Base-by-base conservation (phyloP, 108 stramenopile genomes). In the Cyclotella choctawhatcheeana region DNA sequence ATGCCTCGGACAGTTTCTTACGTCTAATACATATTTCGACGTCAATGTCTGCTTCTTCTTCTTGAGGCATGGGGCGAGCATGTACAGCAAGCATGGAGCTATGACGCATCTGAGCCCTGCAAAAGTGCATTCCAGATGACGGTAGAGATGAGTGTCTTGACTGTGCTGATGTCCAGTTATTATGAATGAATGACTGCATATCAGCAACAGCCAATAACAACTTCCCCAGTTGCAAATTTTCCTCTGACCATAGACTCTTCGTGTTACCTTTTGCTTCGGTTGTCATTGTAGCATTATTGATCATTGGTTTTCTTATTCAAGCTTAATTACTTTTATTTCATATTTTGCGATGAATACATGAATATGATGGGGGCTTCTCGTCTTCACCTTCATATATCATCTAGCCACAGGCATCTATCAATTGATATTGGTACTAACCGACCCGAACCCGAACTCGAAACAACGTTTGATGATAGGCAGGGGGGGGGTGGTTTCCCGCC, bases 1-100 rank as follows among this genome's bases (percentile, higher is more conserved):
- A 79, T 8, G 77, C 77, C 25, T 51, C 56, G 3, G 69, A 65
- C 26, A 71, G 54, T 35, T 61, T 71, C 47, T 79, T 79, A 43
- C 70, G 70, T 21, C 77, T 62, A 21, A 79, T 61, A 34, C 20
- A 79, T 16, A 67, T 53, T 18, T 67, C 64, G 8, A 71, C 65
- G 43, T 51, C 54, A 44, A 44, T 50, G n/a, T 77, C 76, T 29
- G 52, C 58, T 8, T 51, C 37, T 22, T 67, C 70, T 6, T 67
- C 52, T n/a, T n/a, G n/a, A 0, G 77, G 77, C 35, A 60, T 25
- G 33, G 77, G 77, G 44, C 70, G 64, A 29, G 70, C 69, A 51
- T 66, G 77, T 25, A 79, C 77, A 58, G 70, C 70, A 18, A 79
- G 63, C 47, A 71, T 45, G 16, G 77, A 79, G 64, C 77, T 66